Evolutionary conservation across 2,329 filamentous ascomycete genomes (phyloP).

Genomic region (Hortaea werneckii): DNA sequence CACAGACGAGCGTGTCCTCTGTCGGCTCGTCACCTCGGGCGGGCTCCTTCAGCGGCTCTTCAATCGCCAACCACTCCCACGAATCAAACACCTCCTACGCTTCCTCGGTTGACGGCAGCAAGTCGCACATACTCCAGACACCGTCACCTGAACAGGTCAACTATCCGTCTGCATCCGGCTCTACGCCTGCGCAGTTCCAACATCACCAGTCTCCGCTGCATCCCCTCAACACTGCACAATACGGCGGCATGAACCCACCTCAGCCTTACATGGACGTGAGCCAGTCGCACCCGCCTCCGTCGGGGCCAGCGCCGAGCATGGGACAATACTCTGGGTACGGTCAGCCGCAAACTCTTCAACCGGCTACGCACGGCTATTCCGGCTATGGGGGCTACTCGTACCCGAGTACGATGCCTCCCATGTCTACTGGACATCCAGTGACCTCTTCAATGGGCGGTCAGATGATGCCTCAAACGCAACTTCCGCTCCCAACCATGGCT

Average conservation of each 20-base stretch:
- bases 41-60: slow-evolving; percentile 58
- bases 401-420: slow-evolving; percentile 67
- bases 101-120: slow-evolving; percentile 41
- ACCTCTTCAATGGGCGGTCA: slow-evolving; percentile 58
- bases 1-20: slow-evolving; percentile 54
- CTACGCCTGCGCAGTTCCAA: slow-evolving; percentile 6
- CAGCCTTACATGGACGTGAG: slow-evolving; percentile 65
- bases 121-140: slow-evolving; percentile 49
- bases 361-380: slow-evolving; percentile 37
- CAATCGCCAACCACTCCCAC: slow-evolving; percentile 31
- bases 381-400: slow-evolving; percentile 58
- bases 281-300: slow-evolving; percentile 45
- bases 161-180: slow-evolving; percentile 21
- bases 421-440: slow-evolving; percentile 57
- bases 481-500: slow-evolving; percentile 38
- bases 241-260: slow-evolving; percentile 67
- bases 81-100: slow-evolving; percentile 48
- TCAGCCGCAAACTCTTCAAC: slow-evolving; percentile 47
- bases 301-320: slow-evolving; percentile 63
- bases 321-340: slow-evolving; percentile 65
- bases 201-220: slow-evolving; percentile 3
- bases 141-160: slow-evolving; percentile 59
- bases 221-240: slow-evolving; percentile 13
- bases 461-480: slow-evolving; percentile 63
- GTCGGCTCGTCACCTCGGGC: slow-evolving; percentile 65